Base-by-base conservation (phyloP, 495 filamentous ascomycete species). In the Elasticomyces elasticus region DNA sequence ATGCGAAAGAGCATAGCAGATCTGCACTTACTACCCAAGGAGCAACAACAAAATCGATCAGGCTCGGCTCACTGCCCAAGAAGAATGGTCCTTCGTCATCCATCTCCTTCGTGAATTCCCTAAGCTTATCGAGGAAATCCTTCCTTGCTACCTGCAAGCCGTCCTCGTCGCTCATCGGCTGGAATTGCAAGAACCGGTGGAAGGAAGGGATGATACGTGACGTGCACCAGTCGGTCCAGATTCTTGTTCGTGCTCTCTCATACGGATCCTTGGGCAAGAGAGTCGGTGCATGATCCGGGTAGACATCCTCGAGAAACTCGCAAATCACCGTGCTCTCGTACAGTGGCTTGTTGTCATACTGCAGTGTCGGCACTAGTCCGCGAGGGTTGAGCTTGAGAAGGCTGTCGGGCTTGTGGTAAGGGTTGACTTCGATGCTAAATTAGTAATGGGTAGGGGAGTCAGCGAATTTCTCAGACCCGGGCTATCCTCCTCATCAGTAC, bases 241-340 rank as follows among this genome's bases (percentile, higher is more conserved):
- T 77, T 27, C 81, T 65, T 37, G 72, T 75, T 42, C 77, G 63
- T 1, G 83, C 83, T 49, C 76, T 71, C 45, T 75, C 69, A 54
- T 82, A 87, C 1, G 78, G 74, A 35, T 74, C 68, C 19, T 64
- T 43, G 1, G 80, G 81, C 17, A 85, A 66, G 19, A 87, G 66
- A 17, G 58, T 63, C 10, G 72, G 64, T 1, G 49, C 49, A 54
- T 77, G 65, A 2, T 68, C 49, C n/a, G 71, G 69, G 57, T 80
- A 86, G 1, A 75, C 75, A 55, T 87, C 82, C 57, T 89, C 80
- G 2, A 87, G 72, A 58, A 84, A 87, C 60, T 85, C 81, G 65
- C 79, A 79, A 20, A 87, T 70, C 15, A 86, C 74, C 12, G 70
- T 76, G 55, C 78, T 82, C 63, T 87, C 80, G 60, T 85, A 87